Base-by-base conservation (phyloP, 2,329 filamentous ascomycete genomes). In the Daldinia sp. region DNA sequence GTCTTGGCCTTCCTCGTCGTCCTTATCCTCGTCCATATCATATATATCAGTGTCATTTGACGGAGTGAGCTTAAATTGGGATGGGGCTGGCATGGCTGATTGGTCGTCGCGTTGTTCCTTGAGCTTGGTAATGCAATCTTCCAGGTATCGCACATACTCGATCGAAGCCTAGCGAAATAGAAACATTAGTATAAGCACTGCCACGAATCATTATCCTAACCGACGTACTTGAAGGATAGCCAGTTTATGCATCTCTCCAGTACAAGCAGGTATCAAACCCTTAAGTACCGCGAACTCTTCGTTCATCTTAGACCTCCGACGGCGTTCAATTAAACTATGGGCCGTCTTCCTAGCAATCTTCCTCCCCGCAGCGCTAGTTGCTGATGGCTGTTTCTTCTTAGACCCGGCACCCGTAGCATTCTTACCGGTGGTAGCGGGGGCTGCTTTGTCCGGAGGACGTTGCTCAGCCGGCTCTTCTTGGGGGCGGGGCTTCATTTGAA, bases 241-340 rank as follows among this genome's bases (percentile, higher is more conserved):
- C 59, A 98, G 81, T 79, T 99, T 99, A 78, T 98, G 95, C 95
- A 98, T 98, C 73, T 98, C 94, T 5, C 93, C 94, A n/a, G 86
- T 88, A 77, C 95, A 98, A 1, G 95, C 94, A 0, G 95, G 95
- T 59, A 98, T 96, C 91, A 99, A 93, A 71, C 90, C 87, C 79
- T 98, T 98, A 68, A 98, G 80, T 13, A 96, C 90, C 1, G 88
- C 91, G 79, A 98, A 98, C 79, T 98, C 95, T 76, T 98, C 94
- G 71, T 99, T 98, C 94, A 98, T 99, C 82, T 98, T 99, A 10
- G 92, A 96, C 65, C 95, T 84, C 71, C 95, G 82, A 60, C 94
- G 82, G 45, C 95, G 84, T 80, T 99, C 95, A 70, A 98, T 99
- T 68, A 98, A 79, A 73, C 93, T 97, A 74, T 99, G 95, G 9